phyloP scores from a whole-genome alignment of 306 rosid genomes.

The Acacia acuminata region DNA sequence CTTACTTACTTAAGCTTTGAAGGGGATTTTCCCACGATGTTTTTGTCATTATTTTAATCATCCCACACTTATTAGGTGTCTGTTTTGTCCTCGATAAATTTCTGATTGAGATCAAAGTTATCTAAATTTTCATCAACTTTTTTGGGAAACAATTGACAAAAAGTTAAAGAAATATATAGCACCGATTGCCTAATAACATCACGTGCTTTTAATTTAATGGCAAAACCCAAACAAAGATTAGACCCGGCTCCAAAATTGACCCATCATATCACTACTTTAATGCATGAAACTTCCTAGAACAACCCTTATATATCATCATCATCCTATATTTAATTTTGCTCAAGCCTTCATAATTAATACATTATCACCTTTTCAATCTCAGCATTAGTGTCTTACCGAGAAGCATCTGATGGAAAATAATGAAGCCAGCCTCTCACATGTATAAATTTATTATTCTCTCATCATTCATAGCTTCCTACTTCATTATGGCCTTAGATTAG shows the following conservation, averaged over 20 bases:
- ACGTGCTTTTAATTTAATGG: neutral
- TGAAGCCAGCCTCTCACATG: neutral
- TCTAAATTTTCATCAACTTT: no score
- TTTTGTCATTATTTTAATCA: no score
- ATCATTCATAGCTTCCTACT: neutral
- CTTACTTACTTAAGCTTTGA: no score
- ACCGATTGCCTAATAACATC: neutral
- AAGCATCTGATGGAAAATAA: neutral
- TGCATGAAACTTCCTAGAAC: slow-evolving; percentile 15
- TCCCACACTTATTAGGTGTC: no score
- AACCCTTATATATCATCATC: neutral
- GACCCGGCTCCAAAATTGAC: neutral
- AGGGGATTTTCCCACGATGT: no score
- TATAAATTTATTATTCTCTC: neutral
- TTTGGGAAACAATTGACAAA: no score
- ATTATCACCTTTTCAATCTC: neutral
- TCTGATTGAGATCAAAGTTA: no score
- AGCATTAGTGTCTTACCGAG: neutral
- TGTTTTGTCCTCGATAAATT: no score
- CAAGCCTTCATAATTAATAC: no score
- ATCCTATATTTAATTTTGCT: no score
- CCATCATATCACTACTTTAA: neutral
- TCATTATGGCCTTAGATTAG: neutral
- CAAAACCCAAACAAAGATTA: neutral
- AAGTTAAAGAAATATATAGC: no score